phyloP scores from a whole-genome alignment of 2,329 filamentous ascomycete genomes.

The Huntiella decipiens region DNA sequence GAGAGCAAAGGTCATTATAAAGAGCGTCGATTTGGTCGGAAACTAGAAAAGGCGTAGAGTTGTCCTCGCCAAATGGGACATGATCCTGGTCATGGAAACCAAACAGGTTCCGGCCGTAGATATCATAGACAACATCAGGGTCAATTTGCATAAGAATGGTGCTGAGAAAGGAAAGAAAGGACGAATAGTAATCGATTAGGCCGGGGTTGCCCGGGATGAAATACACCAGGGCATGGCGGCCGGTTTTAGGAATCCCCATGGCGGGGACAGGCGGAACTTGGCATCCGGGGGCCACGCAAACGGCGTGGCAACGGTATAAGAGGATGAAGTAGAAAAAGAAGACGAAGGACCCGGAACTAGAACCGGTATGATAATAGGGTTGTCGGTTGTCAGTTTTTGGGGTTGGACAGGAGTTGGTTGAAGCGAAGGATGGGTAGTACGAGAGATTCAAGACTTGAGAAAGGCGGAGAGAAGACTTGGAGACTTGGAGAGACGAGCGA shows the following conservation, averaged over 20 bases:
- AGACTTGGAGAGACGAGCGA: no score
- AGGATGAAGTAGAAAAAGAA: not conserved
- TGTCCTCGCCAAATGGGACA: constrained; percentile 22
- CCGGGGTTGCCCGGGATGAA: constrained; percentile 64
- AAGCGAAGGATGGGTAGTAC: no score
- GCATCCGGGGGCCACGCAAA: constrained; percentile 10
- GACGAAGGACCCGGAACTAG: no score
- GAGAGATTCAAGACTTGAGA: no score
- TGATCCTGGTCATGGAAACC: constrained; percentile 39
- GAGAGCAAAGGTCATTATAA: constrained; percentile 21
- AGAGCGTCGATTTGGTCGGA: constrained; percentile 32
- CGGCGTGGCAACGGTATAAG: constrained; percentile 5
- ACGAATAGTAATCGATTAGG: constrained; percentile 51
- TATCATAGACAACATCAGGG: constrained; percentile 25
- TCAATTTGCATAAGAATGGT: constrained; percentile 29
- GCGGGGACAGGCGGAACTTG: constrained; percentile 15
- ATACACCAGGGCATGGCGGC: constrained; percentile 36
- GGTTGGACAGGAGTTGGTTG: no score
- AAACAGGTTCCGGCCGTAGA: constrained; percentile 37
- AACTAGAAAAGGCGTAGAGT: constrained; percentile 29
- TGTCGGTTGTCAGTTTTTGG: no score
- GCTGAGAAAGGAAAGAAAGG: constrained; percentile 43
- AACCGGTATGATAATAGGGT: no score
- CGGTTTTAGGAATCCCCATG: constrained; percentile 12
- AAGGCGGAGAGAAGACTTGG: no score